Evolutionary conservation across 2,329 filamentous ascomycete genomes (phyloP), one percentile per base, ranked within the genome.

Genomic region (Nothophoma quercina): DNA sequence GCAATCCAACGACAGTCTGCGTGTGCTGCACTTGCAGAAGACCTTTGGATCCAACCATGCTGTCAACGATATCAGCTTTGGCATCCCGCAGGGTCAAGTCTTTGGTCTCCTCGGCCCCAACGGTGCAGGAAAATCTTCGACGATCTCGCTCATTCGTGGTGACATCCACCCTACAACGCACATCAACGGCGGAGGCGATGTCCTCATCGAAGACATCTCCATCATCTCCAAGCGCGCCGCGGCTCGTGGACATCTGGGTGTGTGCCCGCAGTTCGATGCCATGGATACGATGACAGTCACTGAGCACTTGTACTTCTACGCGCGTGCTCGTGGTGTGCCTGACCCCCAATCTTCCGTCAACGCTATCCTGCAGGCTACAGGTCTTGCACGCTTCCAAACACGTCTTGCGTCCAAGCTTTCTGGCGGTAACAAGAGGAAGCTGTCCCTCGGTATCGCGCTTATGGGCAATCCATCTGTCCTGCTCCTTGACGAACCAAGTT

Each of bases 371-470:
- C 79, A 83, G 28, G 92, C 92, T 1, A 92, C 96, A 1, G 91
- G 92, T 0, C 81, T 97, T 0, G 76, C 81, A 6, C 81, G 83
- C 0, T 96, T 92, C 75, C 79, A 84, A 3, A 80, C 85, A 7
- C 85, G 91, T 21, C 91, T 93, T 83, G 93, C 90, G 0, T 82
- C 84, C 47, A 88, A 89, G 36, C 82, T 97, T 0, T 93, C 89
- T 0, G 93, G 93, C 7, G 93, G 93, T 23, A 97, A 96, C 77
- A 96, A 96, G 78, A 83, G 93, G n/a, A 98, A 97, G 74, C 79
- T 98, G 1, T 91, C 86, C 15, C 82, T 97, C 0, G 93, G 89
- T 3, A 96, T 97, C 48, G 93, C 93, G 0, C 78, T 98, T 1
- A 96, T 96, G 83, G 93, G 93, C 4, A 96, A 97, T 64, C 93